Percentiles rank a stretch among this genome's conserved stretches.
phyloP scores from a whole-genome alignment of 1,139 yeast species.

The Blastobotrys indianensis region DNA sequence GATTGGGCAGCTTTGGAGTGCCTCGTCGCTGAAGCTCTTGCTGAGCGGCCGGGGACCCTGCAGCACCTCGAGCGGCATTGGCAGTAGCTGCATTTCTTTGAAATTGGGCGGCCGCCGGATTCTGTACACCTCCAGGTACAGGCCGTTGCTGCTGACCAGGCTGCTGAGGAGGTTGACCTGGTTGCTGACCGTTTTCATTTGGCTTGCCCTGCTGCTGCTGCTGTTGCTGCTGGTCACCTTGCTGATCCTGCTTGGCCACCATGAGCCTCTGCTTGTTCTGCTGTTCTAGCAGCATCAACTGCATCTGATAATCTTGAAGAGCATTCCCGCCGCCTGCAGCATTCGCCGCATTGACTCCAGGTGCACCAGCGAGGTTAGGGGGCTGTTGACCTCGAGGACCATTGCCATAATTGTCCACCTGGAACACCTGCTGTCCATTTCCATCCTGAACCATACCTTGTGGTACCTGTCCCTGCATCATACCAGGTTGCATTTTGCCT shows the following conservation, averaged over 20 bases:
- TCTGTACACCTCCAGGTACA: slow-evolving; percentile 12
- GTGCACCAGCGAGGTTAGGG: slow-evolving; percentile 10
- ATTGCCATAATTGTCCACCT: slow-evolving; percentile 16
- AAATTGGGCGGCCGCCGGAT: slow-evolving; percentile 8
- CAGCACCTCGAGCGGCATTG: slow-evolving; percentile 3
- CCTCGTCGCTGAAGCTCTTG: slow-evolving; percentile 21
- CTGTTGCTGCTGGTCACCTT: slow-evolving; percentile 15
- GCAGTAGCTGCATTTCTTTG: slow-evolving; percentile 5
- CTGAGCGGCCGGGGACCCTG: slow-evolving; percentile 10
- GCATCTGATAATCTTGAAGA: slow-evolving; percentile 71
- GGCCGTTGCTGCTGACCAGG: slow-evolving; percentile 14
- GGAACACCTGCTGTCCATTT: slow-evolving; percentile 17
- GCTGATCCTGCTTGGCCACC: slow-evolving; percentile 35
- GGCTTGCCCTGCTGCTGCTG: slow-evolving; percentile 14
- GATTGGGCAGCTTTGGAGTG: slow-evolving; percentile 30
- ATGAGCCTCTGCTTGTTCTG: slow-evolving; percentile 54
- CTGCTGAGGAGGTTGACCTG: slow-evolving; percentile 7
- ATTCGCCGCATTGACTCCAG: slow-evolving; percentile 16
- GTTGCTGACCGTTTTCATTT: slow-evolving; percentile 5
- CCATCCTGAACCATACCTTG: slow-evolving; percentile 10
- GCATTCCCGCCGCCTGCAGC: slow-evolving; percentile 33
- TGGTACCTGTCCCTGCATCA: slow-evolving; percentile 6
- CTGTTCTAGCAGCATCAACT: slow-evolving; percentile 62
- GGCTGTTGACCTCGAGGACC: slow-evolving; percentile 12
- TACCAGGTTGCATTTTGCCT: not conserved